phyloP scores from a whole-genome alignment of 345 rosid species.

The Turnera subulata region DNA sequence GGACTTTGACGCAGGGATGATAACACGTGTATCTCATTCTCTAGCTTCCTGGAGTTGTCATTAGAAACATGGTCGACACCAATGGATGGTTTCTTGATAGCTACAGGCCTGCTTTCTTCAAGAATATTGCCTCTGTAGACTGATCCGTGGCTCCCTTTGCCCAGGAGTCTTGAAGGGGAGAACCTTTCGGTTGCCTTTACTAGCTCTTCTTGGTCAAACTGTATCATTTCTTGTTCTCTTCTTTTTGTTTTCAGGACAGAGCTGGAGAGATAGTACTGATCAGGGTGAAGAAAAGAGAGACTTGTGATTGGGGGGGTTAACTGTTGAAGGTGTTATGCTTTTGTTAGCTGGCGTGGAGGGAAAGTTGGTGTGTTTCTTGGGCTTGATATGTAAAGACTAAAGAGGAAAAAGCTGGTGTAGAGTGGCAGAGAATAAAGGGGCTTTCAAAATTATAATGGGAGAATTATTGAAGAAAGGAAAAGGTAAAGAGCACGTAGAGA shows the following conservation, averaged over 20 bases:
- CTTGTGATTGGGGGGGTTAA: neutral
- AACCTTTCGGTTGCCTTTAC: slow-evolving; percentile 49
- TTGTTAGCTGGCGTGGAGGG: slow-evolving; percentile 2
- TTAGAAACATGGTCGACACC: slow-evolving; percentile 12
- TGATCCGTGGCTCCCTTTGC: slow-evolving; percentile 81
- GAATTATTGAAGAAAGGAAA: slow-evolving; percentile 41
- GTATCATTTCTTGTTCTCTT: slow-evolving; percentile 13
- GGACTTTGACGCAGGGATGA: slow-evolving; percentile 45
- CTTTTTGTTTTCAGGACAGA: too few species aligned
- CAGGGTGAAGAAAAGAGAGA: slow-evolving; percentile 2
- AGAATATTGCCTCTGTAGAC: slow-evolving; percentile 45
- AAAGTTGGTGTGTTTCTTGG: slow-evolving; percentile 8
- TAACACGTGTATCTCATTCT: slow-evolving; percentile 46
- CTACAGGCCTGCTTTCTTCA: slow-evolving; percentile 29
- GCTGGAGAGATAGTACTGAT: slow-evolving; percentile 4
- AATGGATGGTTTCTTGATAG: slow-evolving; percentile 45
- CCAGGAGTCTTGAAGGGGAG: slow-evolving; percentile 52
- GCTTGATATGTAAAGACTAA: slow-evolving; percentile 13
- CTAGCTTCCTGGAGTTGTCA: slow-evolving; percentile 45
- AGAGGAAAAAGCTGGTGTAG: slow-evolving; percentile 8
- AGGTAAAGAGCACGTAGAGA: slow-evolving; percentile 16
- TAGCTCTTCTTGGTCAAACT: slow-evolving; percentile 50
- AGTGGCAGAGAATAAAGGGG: slow-evolving; percentile 32
- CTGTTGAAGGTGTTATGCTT: neutral
- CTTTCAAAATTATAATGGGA: slow-evolving; percentile 25